Percentiles rank a stretch among this genome's conserved stretches.
Conservation (phyloP, 1,139 yeast species). For the Debaryomycetaceae sp. region DNA sequence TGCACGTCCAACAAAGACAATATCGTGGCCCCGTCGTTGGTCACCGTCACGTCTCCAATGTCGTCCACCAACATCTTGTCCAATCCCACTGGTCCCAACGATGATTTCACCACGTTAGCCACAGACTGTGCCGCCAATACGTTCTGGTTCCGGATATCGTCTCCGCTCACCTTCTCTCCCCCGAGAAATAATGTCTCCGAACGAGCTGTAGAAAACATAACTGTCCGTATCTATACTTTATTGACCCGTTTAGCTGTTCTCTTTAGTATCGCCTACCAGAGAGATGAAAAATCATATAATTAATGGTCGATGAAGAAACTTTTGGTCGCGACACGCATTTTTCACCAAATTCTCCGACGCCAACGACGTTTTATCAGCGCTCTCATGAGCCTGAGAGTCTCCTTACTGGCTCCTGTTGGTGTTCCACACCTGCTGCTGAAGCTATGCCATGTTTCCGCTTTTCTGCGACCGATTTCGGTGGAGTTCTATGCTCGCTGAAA, state of each 20-base stretch:
- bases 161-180: slow-evolving; percentile 95
- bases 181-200: slow-evolving; percentile 92
- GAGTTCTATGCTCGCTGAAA: background rate
- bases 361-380: background rate
- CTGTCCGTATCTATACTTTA: background rate
- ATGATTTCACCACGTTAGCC: slow-evolving; percentile 95
- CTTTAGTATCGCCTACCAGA: background rate
- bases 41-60: slow-evolving; percentile 97
- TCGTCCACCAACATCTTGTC: slow-evolving; percentile 99
- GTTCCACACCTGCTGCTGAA: background rate
- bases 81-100: slow-evolving; percentile 96
- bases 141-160: slow-evolving; percentile 93
- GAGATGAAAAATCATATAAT: background rate
- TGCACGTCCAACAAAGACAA: slow-evolving; percentile 88
- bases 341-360: background rate
- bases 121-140: slow-evolving; percentile 95
- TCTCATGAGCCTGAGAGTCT: background rate
- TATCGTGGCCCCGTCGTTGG: slow-evolving; percentile 98
- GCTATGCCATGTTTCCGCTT: background rate
- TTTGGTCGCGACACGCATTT: background rate
- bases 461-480: background rate
- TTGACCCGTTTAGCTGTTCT: background rate
- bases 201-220: slow-evolving; percentile 61
- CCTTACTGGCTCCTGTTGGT: background rate
- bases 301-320: background rate